Evolutionary conservation across 768 basidiomycete genomes (phyloP).

Genomic region (Collybia nuda): DNA sequence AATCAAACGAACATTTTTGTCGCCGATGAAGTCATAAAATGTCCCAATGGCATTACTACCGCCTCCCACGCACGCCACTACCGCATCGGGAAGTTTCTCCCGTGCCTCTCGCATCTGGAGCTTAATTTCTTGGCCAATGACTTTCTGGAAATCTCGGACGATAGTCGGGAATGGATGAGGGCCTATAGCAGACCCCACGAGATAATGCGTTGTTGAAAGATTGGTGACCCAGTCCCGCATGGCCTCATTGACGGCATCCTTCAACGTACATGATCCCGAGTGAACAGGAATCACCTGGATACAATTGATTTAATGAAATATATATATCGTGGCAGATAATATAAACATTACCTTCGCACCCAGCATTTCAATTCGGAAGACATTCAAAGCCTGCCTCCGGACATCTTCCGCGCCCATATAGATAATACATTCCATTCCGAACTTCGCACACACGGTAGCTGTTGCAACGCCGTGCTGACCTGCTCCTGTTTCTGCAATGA

Average conservation of each 20-base stretch:
- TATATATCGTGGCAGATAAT: neutral
- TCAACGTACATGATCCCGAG: constrained; percentile 92
- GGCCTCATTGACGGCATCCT: constrained; percentile 98
- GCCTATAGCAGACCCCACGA: constrained; percentile 96
- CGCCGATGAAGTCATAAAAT: constrained; percentile 94
- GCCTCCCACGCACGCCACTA: constrained; percentile 97
- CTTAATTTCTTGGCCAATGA: constrained; percentile 93
- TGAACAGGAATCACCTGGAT: constrained; percentile 86
- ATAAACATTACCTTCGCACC: constrained; percentile 72
- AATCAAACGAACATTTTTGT: constrained; percentile 80
- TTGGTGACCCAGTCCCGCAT: constrained; percentile 99
- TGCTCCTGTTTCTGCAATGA: constrained; percentile 98
- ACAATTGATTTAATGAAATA: neutral
- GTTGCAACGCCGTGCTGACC: constrained; percentile 99
- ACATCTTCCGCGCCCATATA: constrained; percentile 99
- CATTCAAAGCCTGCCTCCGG: constrained; percentile 92
- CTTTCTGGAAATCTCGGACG: constrained; percentile 95
- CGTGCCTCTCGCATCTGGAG: constrained; percentile 66
- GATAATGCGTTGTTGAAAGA: constrained; percentile 90
- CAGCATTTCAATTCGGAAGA: constrained; percentile 97
- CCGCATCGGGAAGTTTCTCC: constrained; percentile 89
- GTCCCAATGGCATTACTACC: constrained; percentile 98
- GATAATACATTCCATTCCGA: constrained; percentile 91
- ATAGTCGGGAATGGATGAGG: constrained; percentile 99
- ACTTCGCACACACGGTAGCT: constrained; percentile 96